Conservation (phyloP, 1,139 yeast species). For the Lodderomyces metapsilosis region DNA sequence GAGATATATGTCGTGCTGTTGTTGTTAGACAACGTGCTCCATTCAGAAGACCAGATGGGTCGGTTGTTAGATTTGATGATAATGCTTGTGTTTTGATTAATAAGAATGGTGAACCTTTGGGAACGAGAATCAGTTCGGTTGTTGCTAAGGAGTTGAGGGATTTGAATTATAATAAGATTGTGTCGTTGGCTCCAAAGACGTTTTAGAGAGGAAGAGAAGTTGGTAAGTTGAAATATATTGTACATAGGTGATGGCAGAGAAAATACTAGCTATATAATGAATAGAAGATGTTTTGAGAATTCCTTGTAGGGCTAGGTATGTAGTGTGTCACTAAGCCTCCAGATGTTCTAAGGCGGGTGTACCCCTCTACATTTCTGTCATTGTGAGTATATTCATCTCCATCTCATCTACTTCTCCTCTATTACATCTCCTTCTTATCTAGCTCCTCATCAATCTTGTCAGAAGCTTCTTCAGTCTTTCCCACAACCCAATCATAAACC, state of each 20-base stretch:
- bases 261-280: no score
- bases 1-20: constrained; percentile 94
- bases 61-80: constrained; percentile 85
- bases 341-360: no score
- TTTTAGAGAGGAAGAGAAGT: constrained; percentile 34
- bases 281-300: no score
- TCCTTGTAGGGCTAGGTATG: no score
- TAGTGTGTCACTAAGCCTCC: no score
- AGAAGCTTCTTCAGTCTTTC: constrained; percentile 17
- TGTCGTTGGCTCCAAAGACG: constrained; percentile 87
- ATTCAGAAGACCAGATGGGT: constrained; percentile 82
- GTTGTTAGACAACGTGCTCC: constrained; percentile 92
- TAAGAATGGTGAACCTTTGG: constrained; percentile 90
- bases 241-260: no score
- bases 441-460: constrained; percentile 16
- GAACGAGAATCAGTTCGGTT: constrained; percentile 88
- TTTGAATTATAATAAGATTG: constrained; percentile 81
- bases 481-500: constrained; percentile 25
- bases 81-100: constrained; percentile 95
- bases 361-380: no score
- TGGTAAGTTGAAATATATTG: no score
- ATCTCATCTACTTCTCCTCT: background rate
- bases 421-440: constrained; percentile 11
- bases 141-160: constrained; percentile 91
- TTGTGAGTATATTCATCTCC: no score